Conservation (phyloP, 352 stramenopile genomes). For the Phytophthora gonapodyides region DNA sequence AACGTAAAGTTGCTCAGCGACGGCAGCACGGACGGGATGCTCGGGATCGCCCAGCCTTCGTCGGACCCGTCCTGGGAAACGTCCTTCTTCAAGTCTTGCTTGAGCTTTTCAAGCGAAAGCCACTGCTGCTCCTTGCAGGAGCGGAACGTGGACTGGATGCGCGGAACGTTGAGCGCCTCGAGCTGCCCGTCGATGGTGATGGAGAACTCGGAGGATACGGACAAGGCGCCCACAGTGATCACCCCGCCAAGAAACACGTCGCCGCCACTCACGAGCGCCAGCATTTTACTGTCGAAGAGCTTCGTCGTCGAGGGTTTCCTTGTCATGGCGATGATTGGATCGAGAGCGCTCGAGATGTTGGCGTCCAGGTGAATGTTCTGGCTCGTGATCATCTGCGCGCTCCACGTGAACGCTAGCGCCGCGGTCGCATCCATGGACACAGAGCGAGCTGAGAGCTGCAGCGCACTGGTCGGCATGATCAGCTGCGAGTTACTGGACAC, state of each 20-base stretch:
- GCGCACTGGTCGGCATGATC: slow-evolving; percentile 40
- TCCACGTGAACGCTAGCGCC: slow-evolving; percentile 46
- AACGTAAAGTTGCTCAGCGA: slow-evolving; percentile 66
- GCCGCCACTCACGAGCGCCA: slow-evolving; percentile 55
- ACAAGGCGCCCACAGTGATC: slow-evolving; percentile 55
- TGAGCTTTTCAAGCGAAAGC: slow-evolving; percentile 21
- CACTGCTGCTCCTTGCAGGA: slow-evolving; percentile 55
- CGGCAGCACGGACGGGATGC: slow-evolving; percentile 26
- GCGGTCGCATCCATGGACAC: slow-evolving; percentile 60
- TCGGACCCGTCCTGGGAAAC: slow-evolving; percentile 9
- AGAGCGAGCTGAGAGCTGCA: slow-evolving; percentile 47
- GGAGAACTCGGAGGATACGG: slow-evolving; percentile 52
- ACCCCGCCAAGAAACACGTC: slow-evolving; percentile 59
- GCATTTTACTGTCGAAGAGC: slow-evolving; percentile 35
- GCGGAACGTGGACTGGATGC: slow-evolving; percentile 49
- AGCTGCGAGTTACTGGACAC: slow-evolving; percentile 47
- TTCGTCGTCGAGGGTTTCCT: slow-evolving; percentile 12
- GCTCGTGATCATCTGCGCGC: slow-evolving; percentile 45
- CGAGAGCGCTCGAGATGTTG: slow-evolving; percentile 44
- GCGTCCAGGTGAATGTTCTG: slow-evolving; percentile 58
- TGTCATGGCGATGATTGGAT: slow-evolving; percentile 24
- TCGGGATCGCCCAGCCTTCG: slow-evolving; percentile 16
- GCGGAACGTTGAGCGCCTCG: slow-evolving; percentile 47
- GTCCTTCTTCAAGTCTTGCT: slow-evolving; percentile 20
- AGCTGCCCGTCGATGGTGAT: slow-evolving; percentile 55